phyloP scores from a whole-genome alignment of 2,329 filamentous ascomycete genomes.

The Gnomoniopsis smithogilvyi region DNA sequence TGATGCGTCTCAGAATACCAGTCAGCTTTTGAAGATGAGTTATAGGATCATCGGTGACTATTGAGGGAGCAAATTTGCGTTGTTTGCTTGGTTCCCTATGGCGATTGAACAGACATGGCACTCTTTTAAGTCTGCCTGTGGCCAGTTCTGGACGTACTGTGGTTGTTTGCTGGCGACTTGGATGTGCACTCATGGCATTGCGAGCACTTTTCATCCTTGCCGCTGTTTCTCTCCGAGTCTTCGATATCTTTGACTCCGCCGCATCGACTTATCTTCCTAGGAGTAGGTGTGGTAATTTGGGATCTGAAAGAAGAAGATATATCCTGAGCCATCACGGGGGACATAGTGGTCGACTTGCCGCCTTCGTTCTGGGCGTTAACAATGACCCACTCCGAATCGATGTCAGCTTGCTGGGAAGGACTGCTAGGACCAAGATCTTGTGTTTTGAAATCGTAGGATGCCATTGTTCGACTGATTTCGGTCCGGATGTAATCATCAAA shows the following conservation, averaged over 20 bases:
- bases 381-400: background rate
- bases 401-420: background rate
- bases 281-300: background rate
- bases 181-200: background rate
- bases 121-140: too few species aligned
- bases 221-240: background rate
- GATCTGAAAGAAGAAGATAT: background rate
- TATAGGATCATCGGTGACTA: background rate
- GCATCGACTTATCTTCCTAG: background rate
- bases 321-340: background rate
- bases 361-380: background rate
- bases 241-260: background rate
- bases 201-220: background rate
- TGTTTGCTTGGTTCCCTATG: background rate
- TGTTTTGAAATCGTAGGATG: background rate
- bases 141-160: background rate
- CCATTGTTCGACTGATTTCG: background rate
- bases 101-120: too few species aligned
- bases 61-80: background rate
- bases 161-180: background rate
- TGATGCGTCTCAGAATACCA: background rate
- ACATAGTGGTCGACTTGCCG: background rate
- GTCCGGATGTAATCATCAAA: background rate
- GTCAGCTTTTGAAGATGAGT: background rate
- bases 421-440: background rate